Conservation (phyloP, 2,329 filamentous ascomycete genomes). For the Colletotrichum limetticola region DNA sequence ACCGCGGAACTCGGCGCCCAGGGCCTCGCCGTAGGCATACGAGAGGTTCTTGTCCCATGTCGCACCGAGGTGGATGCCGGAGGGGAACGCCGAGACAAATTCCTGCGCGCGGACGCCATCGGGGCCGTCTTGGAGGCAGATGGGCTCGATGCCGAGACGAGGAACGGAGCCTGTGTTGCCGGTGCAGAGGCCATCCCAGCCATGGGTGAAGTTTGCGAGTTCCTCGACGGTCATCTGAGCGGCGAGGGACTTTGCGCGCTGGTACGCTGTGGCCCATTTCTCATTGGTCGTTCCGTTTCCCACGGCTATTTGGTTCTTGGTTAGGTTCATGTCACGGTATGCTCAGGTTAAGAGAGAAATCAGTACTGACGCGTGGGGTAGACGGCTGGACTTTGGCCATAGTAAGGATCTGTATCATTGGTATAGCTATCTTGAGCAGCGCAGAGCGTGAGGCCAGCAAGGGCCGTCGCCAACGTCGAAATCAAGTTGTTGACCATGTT, state of each 20-base stretch:
- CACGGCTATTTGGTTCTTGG: neutral
- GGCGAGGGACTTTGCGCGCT: constrained; percentile 66
- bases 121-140: constrained; percentile 60
- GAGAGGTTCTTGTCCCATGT: constrained; percentile 70
- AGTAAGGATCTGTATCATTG: constrained; percentile 20
- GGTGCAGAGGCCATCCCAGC: constrained; percentile 43
- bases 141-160: constrained; percentile 54
- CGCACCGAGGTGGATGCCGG: constrained; percentile 58
- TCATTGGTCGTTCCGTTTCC: constrained; percentile 38
- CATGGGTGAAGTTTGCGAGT: constrained; percentile 57
- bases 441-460: constrained; percentile 7
- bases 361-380: constrained; percentile 40
- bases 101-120: constrained; percentile 60
- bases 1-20: constrained; percentile 79
- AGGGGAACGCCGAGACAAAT: constrained; percentile 58
- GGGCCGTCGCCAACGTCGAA: neutral
- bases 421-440: constrained; percentile 14
- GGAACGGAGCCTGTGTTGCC: constrained; percentile 59
- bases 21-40: constrained; percentile 73
- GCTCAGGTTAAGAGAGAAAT: neutral
- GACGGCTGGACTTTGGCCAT: constrained; percentile 38
- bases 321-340: neutral
- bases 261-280: constrained; percentile 68
- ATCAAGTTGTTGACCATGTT: constrained; percentile 9
- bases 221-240: constrained; percentile 73